phyloP scores from a whole-genome alignment of 2,329 filamentous ascomycete species.

The Penicillium sp. region DNA sequence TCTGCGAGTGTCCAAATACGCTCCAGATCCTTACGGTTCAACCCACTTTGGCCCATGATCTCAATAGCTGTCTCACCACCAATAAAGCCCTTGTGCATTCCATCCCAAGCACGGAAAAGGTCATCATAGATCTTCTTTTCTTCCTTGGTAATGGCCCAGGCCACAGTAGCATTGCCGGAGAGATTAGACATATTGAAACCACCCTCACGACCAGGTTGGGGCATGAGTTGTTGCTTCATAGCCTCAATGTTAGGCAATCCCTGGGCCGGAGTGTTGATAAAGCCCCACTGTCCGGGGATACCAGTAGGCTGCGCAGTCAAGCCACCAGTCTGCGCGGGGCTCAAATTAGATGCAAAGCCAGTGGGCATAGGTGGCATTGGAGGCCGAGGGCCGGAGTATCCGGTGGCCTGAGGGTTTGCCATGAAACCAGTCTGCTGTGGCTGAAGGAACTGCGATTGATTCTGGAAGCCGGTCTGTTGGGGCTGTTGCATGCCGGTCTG shows the following conservation, averaged over 20 bases:
- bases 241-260: constrained; percentile 93
- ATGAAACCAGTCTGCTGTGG: constrained; percentile 71
- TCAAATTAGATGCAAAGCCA: constrained; percentile 63
- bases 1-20: constrained; percentile 94
- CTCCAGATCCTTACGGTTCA: constrained; percentile 88
- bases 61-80: constrained; percentile 91
- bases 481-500: constrained; percentile 69
- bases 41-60: constrained; percentile 92
- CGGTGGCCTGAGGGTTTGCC: constrained; percentile 71
- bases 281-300: constrained; percentile 92
- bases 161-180: constrained; percentile 90
- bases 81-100: constrained; percentile 88
- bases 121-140: constrained; percentile 97
- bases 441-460: constrained; percentile 59
- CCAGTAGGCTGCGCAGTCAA: constrained; percentile 95
- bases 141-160: constrained; percentile 98
- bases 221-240: constrained; percentile 94
- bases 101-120: constrained; percentile 95
- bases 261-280: constrained; percentile 87
- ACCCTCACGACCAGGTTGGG: constrained; percentile 86
- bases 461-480: constrained; percentile 50
- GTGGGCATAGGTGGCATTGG: constrained; percentile 84
- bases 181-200: constrained; percentile 82
- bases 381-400: constrained; percentile 76
- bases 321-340: constrained; percentile 65